Percentiles rank a stretch among this genome's conserved stretches.
These are phyloP conservation scores for Stereocaulon alpinum DNA, from an alignment of 495 filamentous ascomycete genomes.

Conservation along the genomic window DNA sequence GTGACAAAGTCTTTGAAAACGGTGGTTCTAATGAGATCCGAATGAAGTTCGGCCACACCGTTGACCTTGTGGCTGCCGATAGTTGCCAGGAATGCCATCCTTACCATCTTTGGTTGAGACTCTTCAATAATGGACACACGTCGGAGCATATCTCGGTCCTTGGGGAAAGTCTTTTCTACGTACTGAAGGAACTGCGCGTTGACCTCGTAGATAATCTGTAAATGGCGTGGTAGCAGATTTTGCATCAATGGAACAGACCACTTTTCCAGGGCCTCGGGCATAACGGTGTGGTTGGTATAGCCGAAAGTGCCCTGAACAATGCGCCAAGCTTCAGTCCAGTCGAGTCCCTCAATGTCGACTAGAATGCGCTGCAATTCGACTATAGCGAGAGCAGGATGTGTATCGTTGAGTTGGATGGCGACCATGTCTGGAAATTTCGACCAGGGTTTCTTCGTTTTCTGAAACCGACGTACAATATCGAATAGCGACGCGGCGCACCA, in stretches of 20 bases:
- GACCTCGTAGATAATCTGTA: conserved; percentile 98
- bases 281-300: conserved; percentile 97
- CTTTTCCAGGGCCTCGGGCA: conserved; percentile 95
- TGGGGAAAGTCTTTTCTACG: conserved; percentile 83
- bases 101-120: conserved; percentile 92
- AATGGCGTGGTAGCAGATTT: conserved; percentile 83
- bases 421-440: conserved; percentile 86
- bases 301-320: conserved; percentile 73
- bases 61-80: conserved; percentile 99
- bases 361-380: conserved; percentile 91
- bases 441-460: conserved; percentile 90
- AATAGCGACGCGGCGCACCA: conserved; percentile 95
- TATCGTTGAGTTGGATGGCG: conserved; percentile 96
- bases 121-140: conserved; percentile 96
- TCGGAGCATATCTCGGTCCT: conserved; percentile 71
- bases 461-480: conserved; percentile 95
- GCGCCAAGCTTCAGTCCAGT: conserved; percentile 89
- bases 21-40: conserved; percentile 93
- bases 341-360: conserved; percentile 76
- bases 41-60: conserved; percentile 93
- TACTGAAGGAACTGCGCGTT: conserved; percentile 85
- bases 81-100: conserved; percentile 91
- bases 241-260: conserved; percentile 94
- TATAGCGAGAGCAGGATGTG: conserved; percentile 91
- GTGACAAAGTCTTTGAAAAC: conserved; percentile 97